These are phyloP conservation scores for Neobulgaria alba DNA, from an alignment of 2,329 filamentous ascomycete genomes.

Conservation along the genomic window DNA sequence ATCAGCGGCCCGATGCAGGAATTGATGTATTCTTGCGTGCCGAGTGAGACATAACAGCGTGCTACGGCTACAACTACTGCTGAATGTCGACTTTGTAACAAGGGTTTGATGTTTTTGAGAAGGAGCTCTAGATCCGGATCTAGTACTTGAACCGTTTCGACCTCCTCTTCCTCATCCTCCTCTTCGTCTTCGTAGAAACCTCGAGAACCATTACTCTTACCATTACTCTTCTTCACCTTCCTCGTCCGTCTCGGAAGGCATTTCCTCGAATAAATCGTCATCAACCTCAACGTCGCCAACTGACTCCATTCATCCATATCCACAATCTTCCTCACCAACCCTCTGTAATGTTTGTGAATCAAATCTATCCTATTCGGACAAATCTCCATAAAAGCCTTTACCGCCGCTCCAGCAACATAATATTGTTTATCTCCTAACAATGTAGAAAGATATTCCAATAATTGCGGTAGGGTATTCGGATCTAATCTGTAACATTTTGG, in stretches of 20 bases:
- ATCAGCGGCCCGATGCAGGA: slow-evolving; percentile 75
- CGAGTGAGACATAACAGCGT: slow-evolving; percentile 76
- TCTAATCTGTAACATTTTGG: slow-evolving; percentile 94
- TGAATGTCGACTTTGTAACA: slow-evolving; percentile 87
- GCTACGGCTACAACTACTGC: slow-evolving; percentile 85
- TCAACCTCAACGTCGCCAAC: slow-evolving; percentile 69
- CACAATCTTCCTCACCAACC: slow-evolving; percentile 78
- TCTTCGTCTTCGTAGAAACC: slow-evolving; percentile 59
- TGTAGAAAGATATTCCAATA: slow-evolving; percentile 71
- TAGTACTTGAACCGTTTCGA: slow-evolving; percentile 47
- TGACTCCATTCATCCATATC: slow-evolving; percentile 99
- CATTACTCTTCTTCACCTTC: slow-evolving; percentile 40
- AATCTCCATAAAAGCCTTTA: slow-evolving; percentile 79
- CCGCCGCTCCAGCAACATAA: slow-evolving; percentile 90
- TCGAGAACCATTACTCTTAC: slow-evolving; percentile 49
- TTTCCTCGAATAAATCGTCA: slow-evolving; percentile 75
- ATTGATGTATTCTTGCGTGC: slow-evolving; percentile 67
- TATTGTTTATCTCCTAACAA: slow-evolving; percentile 88
- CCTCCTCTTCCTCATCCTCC: slow-evolving; percentile 35
- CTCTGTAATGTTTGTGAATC: slow-evolving; percentile 82
- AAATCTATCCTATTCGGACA: slow-evolving; percentile 83
- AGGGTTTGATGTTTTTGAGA: slow-evolving; percentile 68
- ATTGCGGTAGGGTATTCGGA: slow-evolving; percentile 72
- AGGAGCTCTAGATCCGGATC: slow-evolving; percentile 79
- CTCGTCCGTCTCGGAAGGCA: slow-evolving; percentile 71